Base-by-base conservation (phyloP, 306 rosid species). In the Gleditsia sinensis region DNA sequence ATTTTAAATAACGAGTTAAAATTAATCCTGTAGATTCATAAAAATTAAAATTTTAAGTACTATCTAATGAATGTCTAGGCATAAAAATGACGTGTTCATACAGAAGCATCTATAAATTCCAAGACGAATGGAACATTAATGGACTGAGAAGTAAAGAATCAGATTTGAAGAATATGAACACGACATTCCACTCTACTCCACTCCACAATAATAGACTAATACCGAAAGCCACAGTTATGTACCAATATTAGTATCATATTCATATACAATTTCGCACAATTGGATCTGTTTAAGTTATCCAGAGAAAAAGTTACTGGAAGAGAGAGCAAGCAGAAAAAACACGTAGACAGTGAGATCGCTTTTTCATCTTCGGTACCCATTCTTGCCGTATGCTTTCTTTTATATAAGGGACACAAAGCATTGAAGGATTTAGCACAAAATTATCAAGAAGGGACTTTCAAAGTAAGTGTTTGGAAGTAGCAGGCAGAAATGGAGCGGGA, bases 401-500 rank as follows among this genome's bases (percentile, higher is more conserved):
- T 8, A 61, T 36, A n/a, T 3, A 19, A 34, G 28, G 43, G 67
- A 36, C 67, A 36, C 67, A 21, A 34, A 9, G 48, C 45, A 61
- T n/a, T 59, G 45, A 32, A 9, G 66, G 5, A 25, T 7, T 33
- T n/a, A n/a, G 28, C 27, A 19, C 17, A 10, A 34, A 10, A 34
- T 9, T 4, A 57, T 13, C 39, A 28, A 28, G 5, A 1, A 14
- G 39, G 42, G 42, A 12, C 9, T 40, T 69, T 50, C 23, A 12
- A 50, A 4, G 50, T 11, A 4, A 7, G 65, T 28, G 20, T 3
- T 58, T 30, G 24, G 66, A 59, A 59, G 24, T 10, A 32, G 66
- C 1, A 7, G 2, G 6, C 43, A 37, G 14, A 49, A 60, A 68
- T 65, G 64, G 57, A 60, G 53, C 77, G 77, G 58, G 82, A 73